Conservation (phyloP, 208 protist species). For the Wallacemonas rigidus region DNA sequence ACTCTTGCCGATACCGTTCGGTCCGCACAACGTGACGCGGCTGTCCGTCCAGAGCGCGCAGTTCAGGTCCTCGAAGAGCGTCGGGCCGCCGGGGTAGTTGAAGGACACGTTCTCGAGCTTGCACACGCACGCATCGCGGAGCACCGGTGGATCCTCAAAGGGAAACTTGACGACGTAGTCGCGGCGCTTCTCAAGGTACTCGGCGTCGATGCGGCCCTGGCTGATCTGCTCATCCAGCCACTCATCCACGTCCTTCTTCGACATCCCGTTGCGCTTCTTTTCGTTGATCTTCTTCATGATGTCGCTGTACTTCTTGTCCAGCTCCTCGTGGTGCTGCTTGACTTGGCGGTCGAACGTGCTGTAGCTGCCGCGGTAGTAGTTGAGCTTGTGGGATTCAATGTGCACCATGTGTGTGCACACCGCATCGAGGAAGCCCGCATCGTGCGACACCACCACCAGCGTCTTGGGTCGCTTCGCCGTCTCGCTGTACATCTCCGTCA, state of each 20-base stretch:
- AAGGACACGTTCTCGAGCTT: constrained; percentile 85
- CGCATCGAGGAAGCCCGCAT: constrained; percentile 94
- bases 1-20: constrained; percentile 94
- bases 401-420: constrained; percentile 95
- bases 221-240: constrained; percentile 81
- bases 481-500: constrained; percentile 82
- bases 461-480: constrained; percentile 82
- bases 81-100: constrained; percentile 76
- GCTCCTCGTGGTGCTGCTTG: constrained; percentile 71
- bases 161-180: constrained; percentile 92
- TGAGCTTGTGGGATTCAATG: constrained; percentile 89
- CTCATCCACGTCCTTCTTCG: constrained; percentile 81
- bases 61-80: constrained; percentile 77
- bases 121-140: constrained; percentile 84
- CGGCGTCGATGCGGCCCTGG: constrained; percentile 55
- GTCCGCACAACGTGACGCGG: constrained; percentile 89
- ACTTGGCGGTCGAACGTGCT: constrained; percentile 76
- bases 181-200: constrained; percentile 81
- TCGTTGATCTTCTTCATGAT: constrained; percentile 81
- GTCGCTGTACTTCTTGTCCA: constrained; percentile 85
- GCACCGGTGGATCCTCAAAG: constrained; percentile 71
- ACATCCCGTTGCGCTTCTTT: constrained; percentile 90
- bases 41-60: constrained; percentile 89
- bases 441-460: constrained; percentile 97
- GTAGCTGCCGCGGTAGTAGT: constrained; percentile 86